Base-by-base conservation (phyloP, 1,284 basidiomycete species). In the Puccinia triticina region DNA sequence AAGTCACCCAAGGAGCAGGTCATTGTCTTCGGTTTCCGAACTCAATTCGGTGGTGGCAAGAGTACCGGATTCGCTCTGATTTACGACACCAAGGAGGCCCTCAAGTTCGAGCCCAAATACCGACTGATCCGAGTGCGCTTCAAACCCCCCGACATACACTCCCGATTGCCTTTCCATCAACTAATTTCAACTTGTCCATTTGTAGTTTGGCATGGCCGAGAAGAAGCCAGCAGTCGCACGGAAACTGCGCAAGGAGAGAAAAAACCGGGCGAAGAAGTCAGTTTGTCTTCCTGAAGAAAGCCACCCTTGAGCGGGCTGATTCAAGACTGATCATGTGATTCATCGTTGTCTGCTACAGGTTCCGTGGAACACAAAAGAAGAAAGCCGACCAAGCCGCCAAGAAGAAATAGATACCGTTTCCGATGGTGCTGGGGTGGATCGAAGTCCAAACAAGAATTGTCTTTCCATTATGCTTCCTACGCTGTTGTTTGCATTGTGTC, bases 171-270 rank as follows among this genome's bases (percentile, higher is more conserved):
- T 59, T 37, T 23, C 11, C 29, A 50, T 67, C 3, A 69, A 21
- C 76, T 66, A 46, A 78, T 74, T 23, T 57, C 61, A 53, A 53
- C 43, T 29, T 46, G 21, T 83, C 40, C 64, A 83, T 79, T 71
- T 82, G 23, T 86, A 98, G 95, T 91, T 91, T 86, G 95, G 95
- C 84, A 89, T 99, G 84, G 89, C 89, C 84, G 85, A 90, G 85
- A 98, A 98, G 90, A 91, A 93, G 85, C 93, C 95, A 83, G 95
- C 93, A 89, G 90, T 96, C 83, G 95, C 94, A 86, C 93, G 97
- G 87, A 99, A 99, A 89, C 92, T 99, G 88, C 93, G 97, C 89
- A 98, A 99, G 91, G 97, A 99, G 91, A 92, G 97, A 87, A 99
- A 99, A 92, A 99, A 99, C 90, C 92, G 97, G 88, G 91, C 93